Base-by-base conservation (phyloP, 2,329 filamentous ascomycete species). In the Phaeosphaeria sp. region DNA sequence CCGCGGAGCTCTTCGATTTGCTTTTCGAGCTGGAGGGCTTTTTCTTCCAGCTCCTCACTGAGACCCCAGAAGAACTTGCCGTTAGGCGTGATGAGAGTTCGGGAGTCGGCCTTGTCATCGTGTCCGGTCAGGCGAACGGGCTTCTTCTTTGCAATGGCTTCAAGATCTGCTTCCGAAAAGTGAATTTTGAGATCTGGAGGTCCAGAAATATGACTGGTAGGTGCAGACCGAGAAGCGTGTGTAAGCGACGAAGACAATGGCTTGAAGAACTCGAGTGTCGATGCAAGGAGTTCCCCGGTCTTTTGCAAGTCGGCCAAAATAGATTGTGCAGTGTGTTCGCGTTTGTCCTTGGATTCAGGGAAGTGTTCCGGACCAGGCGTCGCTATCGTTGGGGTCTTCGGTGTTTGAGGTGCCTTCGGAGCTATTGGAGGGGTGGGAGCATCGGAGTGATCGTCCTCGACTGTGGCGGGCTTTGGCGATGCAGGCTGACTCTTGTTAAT, bases 11-110 rank as follows among this genome's bases (percentile, higher is more conserved):
- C 67, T 54, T 74, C 72, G 24, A 78, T 74, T 13, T 70, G 65
- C 46, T 82, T 80, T 74, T 94, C 91, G 5, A 94, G 82, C 50
- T 86, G 82, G 11, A 94, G 79, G 64, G 90, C 93, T 4, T 84
- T 84, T 33, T 88, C 82, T 70, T 93, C 91, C 61, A 93, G 88
- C 43, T 89, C 86, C 3, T 83, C 78, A 1, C 83, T 87, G 53
- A 95, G 78, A 56, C 90, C 89, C 63, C 89, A 87, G n/a, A 94
- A 82, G 71, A 90, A 91, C 61, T 91, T 88, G 11, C 91, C 91
- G 60, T 90, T 88, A 0, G 91, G 89, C 0, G 91, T 93, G 51
- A 93, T 86, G 64, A 93, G 83, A 61, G 91, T 87, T 24, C 89
- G 84, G 1, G 79, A 78, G 57, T 80, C 81, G 25, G 76, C 64